Evolutionary conservation across 202 grass and related monocot species (phyloP).

Genomic region (Panicum virgatum): DNA sequence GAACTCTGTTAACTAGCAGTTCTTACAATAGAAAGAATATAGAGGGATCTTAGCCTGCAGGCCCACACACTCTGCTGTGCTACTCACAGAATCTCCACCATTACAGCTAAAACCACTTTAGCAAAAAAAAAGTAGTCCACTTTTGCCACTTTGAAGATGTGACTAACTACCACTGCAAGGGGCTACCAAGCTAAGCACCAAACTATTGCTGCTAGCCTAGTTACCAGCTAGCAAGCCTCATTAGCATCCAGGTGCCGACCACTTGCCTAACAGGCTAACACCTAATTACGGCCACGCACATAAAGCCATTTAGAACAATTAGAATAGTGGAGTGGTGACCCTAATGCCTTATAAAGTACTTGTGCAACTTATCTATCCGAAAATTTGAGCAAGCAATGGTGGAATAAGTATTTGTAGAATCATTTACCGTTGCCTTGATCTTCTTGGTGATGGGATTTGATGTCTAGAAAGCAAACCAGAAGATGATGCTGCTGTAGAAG

Average conservation of each 20-base stretch:
- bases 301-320: neutral
- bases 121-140: neutral
- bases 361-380: neutral
- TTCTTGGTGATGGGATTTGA: slow-evolving; percentile 41
- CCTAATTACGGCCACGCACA: neutral
- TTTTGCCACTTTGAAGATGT: neutral
- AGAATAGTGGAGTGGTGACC: neutral
- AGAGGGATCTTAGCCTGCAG: neutral
- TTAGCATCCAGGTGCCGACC: neutral
- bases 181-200: neutral
- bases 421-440: slow-evolving; percentile 53
- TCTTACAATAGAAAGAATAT: neutral
- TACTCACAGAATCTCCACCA: neutral
- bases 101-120: neutral
- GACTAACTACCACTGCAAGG: neutral
- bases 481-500: slow-evolving; percentile 45
- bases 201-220: neutral
- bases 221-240: neutral
- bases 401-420: neutral
- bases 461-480: slow-evolving; percentile 44
- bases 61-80: neutral
- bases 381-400: slow-evolving; percentile 11
- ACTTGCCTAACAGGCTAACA: neutral
- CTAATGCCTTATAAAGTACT: neutral
- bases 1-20: neutral